phyloP scores from a whole-genome alignment of 2,329 filamentous ascomycete genomes.

The Colletotrichum tamarilloi region DNA sequence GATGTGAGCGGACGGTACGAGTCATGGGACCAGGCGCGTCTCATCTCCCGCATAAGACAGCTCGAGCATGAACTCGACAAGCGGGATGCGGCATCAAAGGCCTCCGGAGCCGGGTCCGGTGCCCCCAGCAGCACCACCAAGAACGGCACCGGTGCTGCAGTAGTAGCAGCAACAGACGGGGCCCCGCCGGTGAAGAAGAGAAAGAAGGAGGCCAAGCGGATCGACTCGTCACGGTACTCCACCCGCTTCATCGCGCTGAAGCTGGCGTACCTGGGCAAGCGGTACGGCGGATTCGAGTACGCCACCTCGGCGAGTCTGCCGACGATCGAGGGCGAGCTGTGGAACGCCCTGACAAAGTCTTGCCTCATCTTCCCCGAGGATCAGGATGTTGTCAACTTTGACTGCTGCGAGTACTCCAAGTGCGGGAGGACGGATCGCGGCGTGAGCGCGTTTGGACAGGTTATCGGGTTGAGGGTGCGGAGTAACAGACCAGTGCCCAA shows the following conservation, averaged over 20 bases:
- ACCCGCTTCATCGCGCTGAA: slow-evolving; percentile 91
- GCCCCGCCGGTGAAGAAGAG: slow-evolving; percentile 44
- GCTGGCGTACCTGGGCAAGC: slow-evolving; percentile 90
- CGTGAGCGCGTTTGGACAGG: slow-evolving; percentile 97
- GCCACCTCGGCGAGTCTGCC: slow-evolving; percentile 78
- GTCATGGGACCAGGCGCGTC: slow-evolving; percentile 74
- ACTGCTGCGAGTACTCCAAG: slow-evolving; percentile 91
- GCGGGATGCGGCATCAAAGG: slow-evolving; percentile 50
- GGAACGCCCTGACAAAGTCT: slow-evolving; percentile 87
- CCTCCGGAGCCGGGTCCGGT: slow-evolving; percentile 4
- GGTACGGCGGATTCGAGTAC: slow-evolving; percentile 94
- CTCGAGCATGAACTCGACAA: slow-evolving; percentile 74
- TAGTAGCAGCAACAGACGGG: background rate
- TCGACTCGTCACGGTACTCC: slow-evolving; percentile 84
- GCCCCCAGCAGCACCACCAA: background rate
- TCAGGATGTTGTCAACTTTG: slow-evolving; percentile 77
- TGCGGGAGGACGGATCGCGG: slow-evolving; percentile 93
- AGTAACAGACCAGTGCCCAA: slow-evolving; percentile 75
- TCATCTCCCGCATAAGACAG: slow-evolving; percentile 74
- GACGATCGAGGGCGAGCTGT: slow-evolving; percentile 92
- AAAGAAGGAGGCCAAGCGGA: slow-evolving; percentile 54
- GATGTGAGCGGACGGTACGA: slow-evolving; percentile 62
- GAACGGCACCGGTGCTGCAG: background rate
- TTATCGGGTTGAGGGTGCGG: slow-evolving; percentile 84
- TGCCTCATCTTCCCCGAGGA: slow-evolving; percentile 81